A percentile compares a stretch with the other conserved stretches of the same genome.
phyloP scores from a whole-genome alignment of 2,329 filamentous ascomycete genomes.

The Nothopassalora personata region DNA sequence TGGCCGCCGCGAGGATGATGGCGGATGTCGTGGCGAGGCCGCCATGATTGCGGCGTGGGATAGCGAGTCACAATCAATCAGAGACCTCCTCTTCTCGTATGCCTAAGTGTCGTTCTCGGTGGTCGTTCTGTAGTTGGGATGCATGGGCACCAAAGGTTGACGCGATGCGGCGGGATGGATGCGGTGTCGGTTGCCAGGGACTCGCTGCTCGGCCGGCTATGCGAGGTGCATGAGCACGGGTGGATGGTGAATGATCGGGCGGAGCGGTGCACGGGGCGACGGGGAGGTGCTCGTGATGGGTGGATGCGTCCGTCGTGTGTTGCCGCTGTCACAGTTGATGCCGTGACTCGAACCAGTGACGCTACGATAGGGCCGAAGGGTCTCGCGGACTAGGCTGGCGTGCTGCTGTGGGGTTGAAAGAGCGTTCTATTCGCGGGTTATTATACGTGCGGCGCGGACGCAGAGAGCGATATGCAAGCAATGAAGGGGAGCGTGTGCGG shows the following conservation, averaged over 20 bases:
- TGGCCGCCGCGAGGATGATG: constrained; percentile 33
- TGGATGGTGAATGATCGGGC: not conserved
- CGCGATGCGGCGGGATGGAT: constrained; percentile 1
- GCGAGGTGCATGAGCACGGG: constrained; percentile 4
- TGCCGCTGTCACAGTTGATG: constrained; percentile 1
- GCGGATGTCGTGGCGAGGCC: constrained; percentile 19
- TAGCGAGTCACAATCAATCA: constrained; percentile 1
- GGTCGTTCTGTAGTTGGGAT: constrained; percentile 6
- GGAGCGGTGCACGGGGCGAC: constrained; percentile 1
- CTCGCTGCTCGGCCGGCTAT: constrained; percentile 11
- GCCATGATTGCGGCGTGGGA: constrained; percentile 25
- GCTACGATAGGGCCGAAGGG: not conserved
- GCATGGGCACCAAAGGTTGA: constrained; percentile 11
- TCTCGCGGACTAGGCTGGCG: not conserved
- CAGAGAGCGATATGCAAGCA: not conserved
- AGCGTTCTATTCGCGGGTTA: not conserved
- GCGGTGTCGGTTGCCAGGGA: constrained; percentile 7
- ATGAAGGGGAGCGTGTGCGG: not conserved
- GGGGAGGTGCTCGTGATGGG: constrained; percentile 9
- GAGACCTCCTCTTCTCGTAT: constrained; percentile 11
- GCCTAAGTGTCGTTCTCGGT: constrained; percentile 11
- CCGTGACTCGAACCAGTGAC: constrained; percentile 7
- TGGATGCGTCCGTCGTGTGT: not conserved
- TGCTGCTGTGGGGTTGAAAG: not conserved
- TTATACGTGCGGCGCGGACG: not conserved